These are phyloP conservation scores for Litchi chinensis DNA, from an alignment of 345 rosid species.

Conservation along the genomic window DNA sequence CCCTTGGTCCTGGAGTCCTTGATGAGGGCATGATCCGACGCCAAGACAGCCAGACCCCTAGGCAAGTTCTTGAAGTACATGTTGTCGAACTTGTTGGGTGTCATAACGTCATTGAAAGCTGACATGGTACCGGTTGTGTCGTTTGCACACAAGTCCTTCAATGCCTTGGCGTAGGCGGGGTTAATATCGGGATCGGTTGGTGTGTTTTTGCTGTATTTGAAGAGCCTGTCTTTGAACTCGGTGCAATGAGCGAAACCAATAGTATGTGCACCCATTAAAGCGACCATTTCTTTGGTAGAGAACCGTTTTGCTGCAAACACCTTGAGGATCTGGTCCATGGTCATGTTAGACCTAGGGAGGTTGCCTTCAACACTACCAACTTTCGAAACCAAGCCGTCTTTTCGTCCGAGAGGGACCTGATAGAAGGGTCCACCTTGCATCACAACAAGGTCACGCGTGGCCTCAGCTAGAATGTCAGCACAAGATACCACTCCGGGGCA, in stretches of 20 bases:
- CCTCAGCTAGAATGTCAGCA: slow-evolving; percentile 55
- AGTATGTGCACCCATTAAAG: slow-evolving; percentile 59
- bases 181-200: slow-evolving; percentile 37
- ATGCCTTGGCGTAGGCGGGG: slow-evolving; percentile 44
- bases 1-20: slow-evolving; percentile 40
- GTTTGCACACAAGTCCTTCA: slow-evolving; percentile 39
- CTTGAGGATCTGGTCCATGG: slow-evolving; percentile 39
- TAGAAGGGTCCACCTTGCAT: slow-evolving; percentile 65
- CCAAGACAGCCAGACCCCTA: slow-evolving; percentile 45
- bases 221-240: slow-evolving; percentile 45
- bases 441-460: slow-evolving; percentile 57
- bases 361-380: slow-evolving; percentile 35
- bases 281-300: slow-evolving; percentile 48
- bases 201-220: slow-evolving; percentile 23
- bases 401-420: slow-evolving; percentile 48
- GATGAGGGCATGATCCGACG: slow-evolving; percentile 35
- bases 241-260: slow-evolving; percentile 66
- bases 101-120: slow-evolving; percentile 59
- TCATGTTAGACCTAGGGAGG: slow-evolving; percentile 40
- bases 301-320: slow-evolving; percentile 52
- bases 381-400: slow-evolving; percentile 51
- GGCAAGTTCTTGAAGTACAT: slow-evolving; percentile 50
- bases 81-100: slow-evolving; percentile 58
- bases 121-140: slow-evolving; percentile 38
- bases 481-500: slow-evolving; percentile 68